These are phyloP conservation scores for Ophiorrhiza pumila DNA, from an alignment of 257 asterid species.

Conservation along the genomic window DNA sequence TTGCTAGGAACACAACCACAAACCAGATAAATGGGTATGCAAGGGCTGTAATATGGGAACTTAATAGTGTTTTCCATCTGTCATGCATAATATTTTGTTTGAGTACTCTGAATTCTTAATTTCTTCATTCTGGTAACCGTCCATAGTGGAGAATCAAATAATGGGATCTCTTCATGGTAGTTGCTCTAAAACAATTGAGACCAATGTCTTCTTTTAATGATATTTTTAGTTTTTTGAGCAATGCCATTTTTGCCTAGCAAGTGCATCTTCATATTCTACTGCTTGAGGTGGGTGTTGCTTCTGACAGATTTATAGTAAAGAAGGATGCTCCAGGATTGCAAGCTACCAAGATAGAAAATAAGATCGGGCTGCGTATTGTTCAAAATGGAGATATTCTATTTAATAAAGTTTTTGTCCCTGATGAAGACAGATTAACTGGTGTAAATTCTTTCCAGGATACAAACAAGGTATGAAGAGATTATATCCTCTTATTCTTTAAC, in stretches of 20 bases:
- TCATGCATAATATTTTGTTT: background rate
- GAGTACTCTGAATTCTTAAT: background rate
- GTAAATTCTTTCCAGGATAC: slow-evolving; percentile 91
- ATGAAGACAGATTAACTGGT: slow-evolving; percentile 88
- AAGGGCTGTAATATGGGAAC: background rate
- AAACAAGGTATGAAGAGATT: slow-evolving; percentile 54
- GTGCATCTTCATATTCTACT: background rate
- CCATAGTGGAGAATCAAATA: background rate
- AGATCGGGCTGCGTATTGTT: slow-evolving; percentile 86
- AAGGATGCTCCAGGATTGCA: slow-evolving; percentile 85
- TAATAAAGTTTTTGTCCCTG: slow-evolving; percentile 80
- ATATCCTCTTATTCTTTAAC: background rate
- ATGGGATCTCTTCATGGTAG: background rate
- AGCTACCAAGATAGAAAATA: slow-evolving; percentile 88
- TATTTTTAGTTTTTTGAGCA: no score
- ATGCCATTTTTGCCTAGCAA: background rate
- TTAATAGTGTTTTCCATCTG: background rate
- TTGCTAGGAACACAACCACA: slow-evolving; percentile 71
- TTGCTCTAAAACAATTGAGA: background rate
- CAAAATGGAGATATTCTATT: slow-evolving; percentile 90
- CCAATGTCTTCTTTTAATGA: no score
- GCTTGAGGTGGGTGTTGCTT: slow-evolving; percentile 25
- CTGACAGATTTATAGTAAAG: slow-evolving; percentile 69
- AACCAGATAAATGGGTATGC: slow-evolving; percentile 89
- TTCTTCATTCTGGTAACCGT: background rate